phyloP scores from a whole-genome alignment of 352 stramenopile genomes.

The Pythium pectinolyticum region DNA sequence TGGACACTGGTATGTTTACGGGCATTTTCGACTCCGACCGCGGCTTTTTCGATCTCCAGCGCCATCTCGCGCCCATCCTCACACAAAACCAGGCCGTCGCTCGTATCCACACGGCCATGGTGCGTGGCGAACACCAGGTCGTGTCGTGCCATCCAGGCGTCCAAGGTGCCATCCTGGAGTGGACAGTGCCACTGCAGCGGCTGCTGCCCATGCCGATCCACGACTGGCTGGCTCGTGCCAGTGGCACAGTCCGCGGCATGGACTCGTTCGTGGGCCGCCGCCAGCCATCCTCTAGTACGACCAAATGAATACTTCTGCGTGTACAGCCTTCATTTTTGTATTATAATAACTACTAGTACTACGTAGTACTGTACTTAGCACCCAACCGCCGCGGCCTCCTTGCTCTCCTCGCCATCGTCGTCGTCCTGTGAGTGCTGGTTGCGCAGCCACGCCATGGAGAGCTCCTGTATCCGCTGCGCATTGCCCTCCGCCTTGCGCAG shows the following conservation, averaged over 20 bases:
- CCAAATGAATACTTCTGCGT: neutral
- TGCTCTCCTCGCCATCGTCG: neutral
- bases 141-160: constrained; percentile 59
- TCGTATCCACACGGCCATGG: constrained; percentile 53
- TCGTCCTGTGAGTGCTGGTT: constrained; percentile 11
- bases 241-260: constrained; percentile 59
- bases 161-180: constrained; percentile 42
- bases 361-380: too few species aligned
- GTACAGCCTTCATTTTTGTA: too few species aligned
- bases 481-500: constrained; percentile 37
- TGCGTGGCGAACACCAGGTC: constrained; percentile 49
- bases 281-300: neutral
- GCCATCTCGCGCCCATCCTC: constrained; percentile 19
- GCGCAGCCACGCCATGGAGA: constrained; percentile 50
- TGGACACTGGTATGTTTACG: constrained; percentile 77
- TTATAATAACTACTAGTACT: too few species aligned
- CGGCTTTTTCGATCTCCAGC: constrained; percentile 18
- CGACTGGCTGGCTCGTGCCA: constrained; percentile 38
- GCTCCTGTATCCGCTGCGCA: constrained; percentile 41
- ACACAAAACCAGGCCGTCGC: constrained; percentile 35
- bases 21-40: constrained; percentile 40
- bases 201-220: constrained; percentile 58
- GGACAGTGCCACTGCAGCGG: constrained; percentile 34
- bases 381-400: neutral
- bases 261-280: constrained; percentile 61